phyloP scores from a whole-genome alignment of 2,329 filamentous ascomycete genomes.

The Talaromyces rugulosus region DNA sequence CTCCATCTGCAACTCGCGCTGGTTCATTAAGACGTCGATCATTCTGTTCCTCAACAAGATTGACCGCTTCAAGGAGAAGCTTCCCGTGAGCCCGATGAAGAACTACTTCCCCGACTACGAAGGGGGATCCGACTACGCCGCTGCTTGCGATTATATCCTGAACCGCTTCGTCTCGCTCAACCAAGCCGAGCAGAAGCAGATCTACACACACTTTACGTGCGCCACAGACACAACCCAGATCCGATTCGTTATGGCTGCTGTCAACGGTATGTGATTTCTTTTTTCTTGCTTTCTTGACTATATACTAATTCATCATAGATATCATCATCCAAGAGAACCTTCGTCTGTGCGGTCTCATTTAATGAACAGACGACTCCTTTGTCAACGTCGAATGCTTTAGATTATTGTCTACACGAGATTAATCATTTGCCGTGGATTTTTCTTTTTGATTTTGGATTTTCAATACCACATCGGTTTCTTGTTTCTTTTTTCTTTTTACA shows the following conservation, averaged over 20 bases:
- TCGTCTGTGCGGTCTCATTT: constrained; percentile 93
- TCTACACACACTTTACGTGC: constrained; percentile 99
- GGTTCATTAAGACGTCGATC: constrained; percentile 69
- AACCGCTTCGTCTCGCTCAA: constrained; percentile 98
- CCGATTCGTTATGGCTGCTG: constrained; percentile 98
- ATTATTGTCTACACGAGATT: constrained; percentile 12
- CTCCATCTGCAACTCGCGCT: constrained; percentile 67
- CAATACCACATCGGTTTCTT: constrained; percentile 11
- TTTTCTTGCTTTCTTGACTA: constrained; percentile 2
- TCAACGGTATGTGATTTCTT: constrained; percentile 67
- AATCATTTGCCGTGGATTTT: constrained; percentile 15
- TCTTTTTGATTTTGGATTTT: constrained; percentile 20
- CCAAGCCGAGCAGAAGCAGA: constrained; percentile 99
- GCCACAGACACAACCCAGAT: constrained; percentile 99
- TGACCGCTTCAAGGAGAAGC: constrained; percentile 71
- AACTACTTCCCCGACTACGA: constrained; percentile 77
- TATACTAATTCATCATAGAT: constrained; percentile 52
- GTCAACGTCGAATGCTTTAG: constrained; percentile 10
- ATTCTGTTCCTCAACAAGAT: constrained; percentile 74
- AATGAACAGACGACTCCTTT: constrained; percentile 39
- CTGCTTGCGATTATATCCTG: constrained; percentile 96
- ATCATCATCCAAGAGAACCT: constrained; percentile 99
- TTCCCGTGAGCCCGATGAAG: constrained; percentile 69
- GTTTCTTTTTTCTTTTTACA: constrained; percentile 9
- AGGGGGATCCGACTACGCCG: constrained; percentile 88